These are phyloP conservation scores for Penicillium sp. DNA, from an alignment of 2,329 filamentous ascomycete genomes.

Conservation along the genomic window DNA sequence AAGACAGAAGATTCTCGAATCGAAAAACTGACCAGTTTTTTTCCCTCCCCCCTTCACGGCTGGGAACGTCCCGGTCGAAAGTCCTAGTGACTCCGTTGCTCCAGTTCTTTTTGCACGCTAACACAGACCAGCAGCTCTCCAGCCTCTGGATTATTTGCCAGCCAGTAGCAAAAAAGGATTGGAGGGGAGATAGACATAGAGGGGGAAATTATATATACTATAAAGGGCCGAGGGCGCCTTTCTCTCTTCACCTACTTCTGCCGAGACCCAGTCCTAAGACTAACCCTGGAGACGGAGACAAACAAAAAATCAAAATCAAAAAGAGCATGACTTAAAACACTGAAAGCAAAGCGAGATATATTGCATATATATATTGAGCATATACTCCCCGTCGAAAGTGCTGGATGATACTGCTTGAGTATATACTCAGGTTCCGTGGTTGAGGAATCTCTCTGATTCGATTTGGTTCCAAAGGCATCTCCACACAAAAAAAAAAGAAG, in stretches of 20 bases:
- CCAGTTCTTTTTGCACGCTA: slow-evolving; percentile 31
- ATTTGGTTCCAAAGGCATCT: neutral
- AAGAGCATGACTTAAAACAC: too few relatives aligned
- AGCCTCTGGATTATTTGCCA: slow-evolving; percentile 33
- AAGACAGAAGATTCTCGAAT: slow-evolving; percentile 23
- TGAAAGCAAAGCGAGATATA: too few relatives aligned
- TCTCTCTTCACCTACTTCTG: slow-evolving; percentile 6
- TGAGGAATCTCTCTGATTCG: slow-evolving; percentile 7
- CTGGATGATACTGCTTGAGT: neutral
- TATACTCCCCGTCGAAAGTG: too few relatives aligned
- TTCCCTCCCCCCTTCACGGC: slow-evolving; percentile 4
- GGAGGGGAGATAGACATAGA: slow-evolving; percentile 4
- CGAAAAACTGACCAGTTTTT: neutral
- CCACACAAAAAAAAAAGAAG: slow-evolving; percentile 11
- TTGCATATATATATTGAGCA: too few relatives aligned
- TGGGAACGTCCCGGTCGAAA: slow-evolving; percentile 9
- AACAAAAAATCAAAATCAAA: too few relatives aligned
- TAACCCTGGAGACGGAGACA: neutral
- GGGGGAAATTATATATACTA: slow-evolving; percentile 14
- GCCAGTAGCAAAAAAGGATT: slow-evolving; percentile 17
- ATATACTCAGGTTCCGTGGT: slow-evolving; percentile 12
- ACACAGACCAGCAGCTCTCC: slow-evolving; percentile 32
- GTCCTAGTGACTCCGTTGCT: slow-evolving; percentile 31
- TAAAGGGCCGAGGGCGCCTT: slow-evolving; percentile 12
- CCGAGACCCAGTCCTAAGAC: neutral